These are phyloP conservation scores for Aspergillus oerlinghausenensis DNA, from an alignment of 2,329 filamentous ascomycete genomes.

Conservation along the genomic window DNA sequence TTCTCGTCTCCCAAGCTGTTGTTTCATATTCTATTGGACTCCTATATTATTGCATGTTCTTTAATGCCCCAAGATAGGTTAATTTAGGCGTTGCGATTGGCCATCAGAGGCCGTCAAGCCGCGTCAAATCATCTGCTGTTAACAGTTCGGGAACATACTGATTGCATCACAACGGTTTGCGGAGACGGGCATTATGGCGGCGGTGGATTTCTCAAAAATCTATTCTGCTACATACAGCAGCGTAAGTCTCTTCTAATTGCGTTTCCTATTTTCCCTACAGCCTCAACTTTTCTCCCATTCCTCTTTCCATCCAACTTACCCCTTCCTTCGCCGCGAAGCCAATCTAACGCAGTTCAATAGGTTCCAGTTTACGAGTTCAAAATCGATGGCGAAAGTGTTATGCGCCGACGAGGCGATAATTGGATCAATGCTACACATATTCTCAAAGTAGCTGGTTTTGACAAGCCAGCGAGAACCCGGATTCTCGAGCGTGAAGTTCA, in stretches of 20 bases:
- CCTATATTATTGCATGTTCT: background rate
- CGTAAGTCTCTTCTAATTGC: slow-evolving; percentile 35
- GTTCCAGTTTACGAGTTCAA: slow-evolving; percentile 94
- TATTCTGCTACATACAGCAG: slow-evolving; percentile 65
- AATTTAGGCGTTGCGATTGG: slow-evolving; percentile 6
- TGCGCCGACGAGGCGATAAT: slow-evolving; percentile 87
- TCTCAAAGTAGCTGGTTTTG: slow-evolving; percentile 91
- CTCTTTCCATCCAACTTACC: background rate
- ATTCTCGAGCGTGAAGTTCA: slow-evolving; percentile 97
- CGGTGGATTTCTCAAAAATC: slow-evolving; percentile 43
- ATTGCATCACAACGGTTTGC: slow-evolving; percentile 13
- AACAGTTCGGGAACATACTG: slow-evolving; percentile 18
- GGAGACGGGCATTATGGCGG: slow-evolving; percentile 29
- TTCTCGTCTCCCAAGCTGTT: slow-evolving; percentile 8
- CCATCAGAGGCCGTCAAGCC: slow-evolving; percentile 6
- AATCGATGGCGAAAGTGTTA: slow-evolving; percentile 84
- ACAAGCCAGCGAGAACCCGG: slow-evolving; percentile 90
- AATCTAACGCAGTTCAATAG: slow-evolving; percentile 43
- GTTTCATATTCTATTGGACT: slow-evolving; percentile 9
- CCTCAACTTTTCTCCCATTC: background rate
- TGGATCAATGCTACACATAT: slow-evolving; percentile 99
- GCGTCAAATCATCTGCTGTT: slow-evolving; percentile 15
- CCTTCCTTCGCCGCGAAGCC: background rate
- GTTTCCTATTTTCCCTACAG: background rate
- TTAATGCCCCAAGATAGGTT: slow-evolving; percentile 8